Conservation (phyloP, 257 asterid genomes). For the Salvia hispanica region DNA sequence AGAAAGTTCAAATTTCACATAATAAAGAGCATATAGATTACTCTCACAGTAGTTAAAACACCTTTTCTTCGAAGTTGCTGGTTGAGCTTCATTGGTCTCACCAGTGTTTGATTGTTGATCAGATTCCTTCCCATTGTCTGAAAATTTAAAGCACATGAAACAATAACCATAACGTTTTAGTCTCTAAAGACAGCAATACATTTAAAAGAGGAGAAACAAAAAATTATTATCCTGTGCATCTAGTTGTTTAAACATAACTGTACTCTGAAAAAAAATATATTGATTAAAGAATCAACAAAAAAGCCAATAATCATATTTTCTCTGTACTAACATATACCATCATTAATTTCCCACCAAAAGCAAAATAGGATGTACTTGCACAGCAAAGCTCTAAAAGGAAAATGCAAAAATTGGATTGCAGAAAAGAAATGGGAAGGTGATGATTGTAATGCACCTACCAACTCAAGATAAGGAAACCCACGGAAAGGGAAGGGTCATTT, state of each 20-base stretch:
- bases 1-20: background rate
- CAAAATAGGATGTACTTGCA: background rate
- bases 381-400: conserved; percentile 1
- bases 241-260: conserved; percentile 6
- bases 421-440: conserved; percentile 3
- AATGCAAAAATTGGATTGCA: conserved; percentile 14
- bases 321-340: conserved; percentile 21
- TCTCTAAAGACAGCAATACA: conserved; percentile 23
- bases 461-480: conserved; percentile 7
- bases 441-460: conserved; percentile 13
- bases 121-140: conserved; percentile 72
- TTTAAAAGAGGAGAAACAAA: conserved; percentile 23
- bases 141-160: conserved; percentile 30
- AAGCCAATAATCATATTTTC: conserved; percentile 16
- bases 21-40: conserved; percentile 23
- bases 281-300: conserved; percentile 21
- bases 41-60: conserved; percentile 39
- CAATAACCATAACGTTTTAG: conserved; percentile 8
- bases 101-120: conserved; percentile 52
- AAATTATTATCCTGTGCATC: conserved; percentile 17
- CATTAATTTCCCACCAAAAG: conserved; percentile 5
- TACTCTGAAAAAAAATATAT: conserved; percentile 20
- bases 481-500: background rate
- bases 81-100: conserved; percentile 49
- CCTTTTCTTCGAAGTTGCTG: conserved; percentile 70